Evolutionary conservation across 768 basidiomycete genomes (phyloP), one percentile per base, ranked within the genome.

Genomic region (Boletus speciosus): DNA sequence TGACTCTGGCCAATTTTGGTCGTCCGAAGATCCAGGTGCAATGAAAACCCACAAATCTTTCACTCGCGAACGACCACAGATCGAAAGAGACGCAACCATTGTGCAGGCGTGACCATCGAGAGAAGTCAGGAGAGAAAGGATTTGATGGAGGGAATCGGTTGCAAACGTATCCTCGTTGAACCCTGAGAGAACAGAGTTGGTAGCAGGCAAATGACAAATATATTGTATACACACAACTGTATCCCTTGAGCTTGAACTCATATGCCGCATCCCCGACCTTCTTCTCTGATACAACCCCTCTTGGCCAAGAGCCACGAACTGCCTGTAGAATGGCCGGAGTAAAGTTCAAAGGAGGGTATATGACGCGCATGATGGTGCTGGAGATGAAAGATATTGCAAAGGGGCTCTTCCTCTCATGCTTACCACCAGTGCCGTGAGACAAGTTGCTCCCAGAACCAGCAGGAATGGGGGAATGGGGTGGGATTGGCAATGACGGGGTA

Each of bases 311-410:
- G 21, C 77, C 80, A 52, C 88, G 79, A 19, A 90, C 86, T 16
- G 88, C 85, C 64, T 87, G 84, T n/a, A 90, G 74, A 51, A 90
- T 88, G 50, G 88, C 88, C 10, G 88, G 88, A 7, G 89, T 90
- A 34, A 83, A 78, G 58, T 84, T 80, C 31, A 90, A 77, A 15
- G 88, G 88, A n/a, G 89, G 88, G 29, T 80, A 76, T 51, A 90
- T 83, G 49, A 90, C 89, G 48, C 87, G 83, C 73, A 90, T 77
- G 49, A 80, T 59, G 3, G 82, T 88, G 32, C 79, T 75, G 34
- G 85, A 88, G 15, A 81, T 61, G 65, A 90, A 90, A 15, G 88
- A 90, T 36, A 90, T 73, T 2, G 85, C 88, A 67, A 90, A 90
- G 5, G 85, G 82, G 36, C 73, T 67, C 54, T 75, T 73, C 59